phyloP scores from a whole-genome alignment of 768 basidiomycete species.

The Macrolepiota albuminosa region DNA sequence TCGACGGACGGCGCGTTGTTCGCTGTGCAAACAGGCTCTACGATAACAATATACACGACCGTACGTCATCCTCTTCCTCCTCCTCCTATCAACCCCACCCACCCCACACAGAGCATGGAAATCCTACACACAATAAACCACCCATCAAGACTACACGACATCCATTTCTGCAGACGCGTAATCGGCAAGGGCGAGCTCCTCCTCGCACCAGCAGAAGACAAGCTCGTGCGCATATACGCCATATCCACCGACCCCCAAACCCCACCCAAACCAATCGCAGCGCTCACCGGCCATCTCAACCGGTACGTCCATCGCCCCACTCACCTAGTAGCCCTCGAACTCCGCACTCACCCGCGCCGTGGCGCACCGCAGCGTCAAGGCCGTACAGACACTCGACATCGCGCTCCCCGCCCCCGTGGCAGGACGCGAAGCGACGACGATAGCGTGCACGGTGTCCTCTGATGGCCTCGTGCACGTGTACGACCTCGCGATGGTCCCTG shows the following conservation, averaged over 20 bases:
- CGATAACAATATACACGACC: constrained; percentile 79
- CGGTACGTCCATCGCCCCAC: constrained; percentile 46
- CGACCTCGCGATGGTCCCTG: constrained; percentile 51
- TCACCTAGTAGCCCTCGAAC: neutral
- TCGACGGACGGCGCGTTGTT: constrained; percentile 74
- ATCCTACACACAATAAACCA: constrained; percentile 71
- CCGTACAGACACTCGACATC: constrained; percentile 62
- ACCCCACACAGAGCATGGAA: constrained; percentile 61
- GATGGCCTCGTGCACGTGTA: constrained; percentile 83
- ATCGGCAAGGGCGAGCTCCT: constrained; percentile 61
- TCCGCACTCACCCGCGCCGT: neutral
- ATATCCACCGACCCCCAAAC: constrained; percentile 40
- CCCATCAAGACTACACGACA: constrained; percentile 78
- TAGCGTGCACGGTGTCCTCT: constrained; percentile 78
- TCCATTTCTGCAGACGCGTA: constrained; percentile 66
- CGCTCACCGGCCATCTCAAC: constrained; percentile 79
- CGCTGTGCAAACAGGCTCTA: constrained; percentile 70
- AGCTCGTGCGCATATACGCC: constrained; percentile 76
- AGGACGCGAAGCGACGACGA: constrained; percentile 43
- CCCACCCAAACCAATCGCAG: constrained; percentile 58
- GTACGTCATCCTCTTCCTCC: constrained; percentile 33
- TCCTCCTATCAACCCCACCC: neutral
- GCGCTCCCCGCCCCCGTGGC: constrained; percentile 40
- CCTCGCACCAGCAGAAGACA: constrained; percentile 87
- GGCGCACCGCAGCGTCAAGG: constrained; percentile 60